Evolutionary conservation across 352 stramenopile species (phyloP), one percentile per base, ranked within the genome.

Genomic region (Pythium phragmitis): DNA sequence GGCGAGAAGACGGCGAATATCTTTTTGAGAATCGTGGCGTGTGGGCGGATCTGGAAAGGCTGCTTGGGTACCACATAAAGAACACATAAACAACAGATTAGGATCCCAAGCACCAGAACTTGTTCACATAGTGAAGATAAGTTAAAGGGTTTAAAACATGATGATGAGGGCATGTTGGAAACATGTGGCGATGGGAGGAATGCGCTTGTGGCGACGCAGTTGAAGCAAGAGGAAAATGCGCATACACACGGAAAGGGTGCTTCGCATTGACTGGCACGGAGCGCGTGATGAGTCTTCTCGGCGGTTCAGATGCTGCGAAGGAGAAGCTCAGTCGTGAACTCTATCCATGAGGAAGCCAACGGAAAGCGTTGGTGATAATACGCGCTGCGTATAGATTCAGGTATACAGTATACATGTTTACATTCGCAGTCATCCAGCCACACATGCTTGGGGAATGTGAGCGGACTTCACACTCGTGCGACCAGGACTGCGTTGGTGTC

Each of bases 201-300:
- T 19, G 48, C 37, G 58, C 58, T 65, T 65, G 58, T 65, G 58
- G 57, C 33, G 7, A 30, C 30, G 36, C 23, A 42, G 48, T 54
- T 54, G 48, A 54, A 54, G 48, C 48, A 19, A 14, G 34, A 12
- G 48, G 43, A 50, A 26, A 60, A 60, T 60, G 55, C 57, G 57
- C 57, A 63, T 63, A 63, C 57, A 63, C 48, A 1, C 4, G 12
- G 12, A 4, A 23, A 11, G 41, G 23, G 39, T 19, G 17, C 39
- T 7, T 13, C 21, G 39, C 6, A 19, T 19, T 46, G 39, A 46
- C 39, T 46, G 39, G 39, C 13, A 46, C 17, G 39, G 39, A 2
- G 17, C 39, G 34, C 34, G 34, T 39, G 34, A 39, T 39, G 34
- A 39, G 34, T 39, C 34, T 39, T 39, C 34, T 39, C 34, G 34